Evolutionary conservation across 2,329 filamentous ascomycete genomes (phyloP).

Genomic region (Hypoxylon sp.): DNA sequence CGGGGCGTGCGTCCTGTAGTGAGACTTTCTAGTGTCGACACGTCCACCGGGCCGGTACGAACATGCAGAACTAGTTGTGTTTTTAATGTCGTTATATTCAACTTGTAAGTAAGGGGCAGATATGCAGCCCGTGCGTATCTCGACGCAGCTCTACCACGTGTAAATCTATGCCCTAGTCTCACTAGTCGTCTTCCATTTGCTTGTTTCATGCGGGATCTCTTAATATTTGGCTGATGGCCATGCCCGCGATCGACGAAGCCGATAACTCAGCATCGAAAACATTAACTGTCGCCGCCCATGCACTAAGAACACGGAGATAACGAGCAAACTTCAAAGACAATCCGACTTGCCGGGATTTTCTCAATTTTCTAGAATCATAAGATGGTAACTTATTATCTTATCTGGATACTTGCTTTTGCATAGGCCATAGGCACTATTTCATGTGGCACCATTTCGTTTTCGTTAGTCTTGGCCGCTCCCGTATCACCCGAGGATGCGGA

Average conservation of each 20-base stretch:
- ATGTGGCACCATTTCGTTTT: too few relatives aligned
- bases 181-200: background rate
- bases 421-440: too few relatives aligned
- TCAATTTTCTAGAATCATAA: too few relatives aligned
- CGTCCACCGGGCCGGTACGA: background rate
- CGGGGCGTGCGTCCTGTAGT: background rate
- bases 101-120: background rate
- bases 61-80: background rate
- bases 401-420: too few relatives aligned
- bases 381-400: too few relatives aligned
- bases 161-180: background rate
- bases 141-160: background rate
- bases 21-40: background rate
- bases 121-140: background rate
- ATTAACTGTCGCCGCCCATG: too few relatives aligned
- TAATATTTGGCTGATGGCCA: background rate
- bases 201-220: background rate
- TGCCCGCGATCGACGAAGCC: constrained; percentile 53
- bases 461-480: too few relatives aligned
- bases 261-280: too few relatives aligned
- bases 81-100: background rate
- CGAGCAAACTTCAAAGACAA: too few relatives aligned
- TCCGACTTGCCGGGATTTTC: too few relatives aligned
- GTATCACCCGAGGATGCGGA: constrained; percentile 47
- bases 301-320: too few relatives aligned